Evolutionary conservation across 805 yeast genomes (phyloP).

Genomic region (Candida orba): DNA sequence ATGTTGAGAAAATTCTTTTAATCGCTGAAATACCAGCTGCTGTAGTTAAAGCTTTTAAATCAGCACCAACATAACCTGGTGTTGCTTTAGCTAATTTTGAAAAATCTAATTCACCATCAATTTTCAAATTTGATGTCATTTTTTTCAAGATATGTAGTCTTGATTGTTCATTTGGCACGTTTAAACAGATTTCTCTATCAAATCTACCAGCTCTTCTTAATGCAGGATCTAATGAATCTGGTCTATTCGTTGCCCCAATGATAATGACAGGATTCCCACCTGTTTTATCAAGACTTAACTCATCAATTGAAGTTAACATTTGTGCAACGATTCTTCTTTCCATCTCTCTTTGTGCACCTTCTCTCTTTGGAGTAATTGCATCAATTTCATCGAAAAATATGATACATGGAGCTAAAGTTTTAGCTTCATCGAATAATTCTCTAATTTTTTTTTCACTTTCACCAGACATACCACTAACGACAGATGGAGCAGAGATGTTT

Average conservation of each 20-base stretch:
- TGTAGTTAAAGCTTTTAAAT: constrained; percentile 83
- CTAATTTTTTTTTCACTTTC: constrained; percentile 92
- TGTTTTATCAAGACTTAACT: constrained; percentile 78
- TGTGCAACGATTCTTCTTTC: constrained; percentile 96
- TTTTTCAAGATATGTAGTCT: constrained; percentile 69
- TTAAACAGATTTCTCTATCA: constrained; percentile 88
- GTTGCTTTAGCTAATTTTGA: constrained; percentile 77
- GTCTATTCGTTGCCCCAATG: constrained; percentile 95
- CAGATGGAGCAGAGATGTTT: constrained; percentile 87
- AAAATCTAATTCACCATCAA: constrained; percentile 67
- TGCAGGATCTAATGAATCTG: constrained; percentile 92
- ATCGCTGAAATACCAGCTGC: constrained; percentile 95
- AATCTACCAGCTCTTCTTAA: constrained; percentile 94
- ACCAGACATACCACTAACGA: constrained; percentile 99
- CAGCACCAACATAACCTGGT: constrained; percentile 98
- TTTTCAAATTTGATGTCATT: constrained; percentile 59
- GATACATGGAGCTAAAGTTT: constrained; percentile 81
- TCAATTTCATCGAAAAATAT: constrained; percentile 95
- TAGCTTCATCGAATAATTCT: constrained; percentile 91
- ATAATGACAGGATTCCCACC: constrained; percentile 90
- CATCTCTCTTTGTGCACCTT: constrained; percentile 97
- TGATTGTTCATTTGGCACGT: constrained; percentile 87
- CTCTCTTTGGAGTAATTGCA: constrained; percentile 96
- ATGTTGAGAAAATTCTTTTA: constrained; percentile 75
- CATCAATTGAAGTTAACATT: constrained; percentile 90